Conservation (phyloP, 305 asterid genomes). For the Andrographis paniculata region DNA sequence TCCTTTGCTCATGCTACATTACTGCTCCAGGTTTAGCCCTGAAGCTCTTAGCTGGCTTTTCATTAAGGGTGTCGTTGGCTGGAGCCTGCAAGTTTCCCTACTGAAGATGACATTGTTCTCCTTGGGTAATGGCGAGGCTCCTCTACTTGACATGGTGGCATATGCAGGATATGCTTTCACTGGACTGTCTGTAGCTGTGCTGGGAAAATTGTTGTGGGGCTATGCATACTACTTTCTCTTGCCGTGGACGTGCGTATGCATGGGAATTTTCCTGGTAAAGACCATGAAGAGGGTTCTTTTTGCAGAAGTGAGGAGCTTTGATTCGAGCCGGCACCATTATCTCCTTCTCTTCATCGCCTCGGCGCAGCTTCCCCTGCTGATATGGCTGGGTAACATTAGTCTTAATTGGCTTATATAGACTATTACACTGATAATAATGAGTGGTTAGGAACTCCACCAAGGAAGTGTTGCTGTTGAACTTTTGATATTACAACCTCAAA, state of each 20-base stretch:
- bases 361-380: constrained; percentile 53
- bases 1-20: constrained; percentile 4
- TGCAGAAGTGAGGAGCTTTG: constrained; percentile 49
- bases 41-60: constrained; percentile 62
- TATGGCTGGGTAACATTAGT: constrained; percentile 54
- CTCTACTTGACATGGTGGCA: constrained; percentile 59
- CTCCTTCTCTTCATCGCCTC: constrained; percentile 49
- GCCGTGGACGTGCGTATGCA: constrained; percentile 65
- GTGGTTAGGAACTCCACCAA: no score
- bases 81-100: constrained; percentile 49
- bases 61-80: constrained; percentile 50
- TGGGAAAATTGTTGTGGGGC: constrained; percentile 43
- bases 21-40: constrained; percentile 41
- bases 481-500: no score
- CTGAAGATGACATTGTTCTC: constrained; percentile 45
- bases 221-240: constrained; percentile 48
- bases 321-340: constrained; percentile 56
- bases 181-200: constrained; percentile 46
- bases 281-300: constrained; percentile 62
- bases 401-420: constrained; percentile 46
- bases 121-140: constrained; percentile 62
- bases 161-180: constrained; percentile 57
- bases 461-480: not conserved
- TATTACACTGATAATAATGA: not conserved
- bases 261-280: constrained; percentile 66